Percentiles rank a stretch among this genome's conserved stretches.
phyloP scores from a whole-genome alignment of 1,139 yeast genomes.

The Kodamaea plutei region DNA sequence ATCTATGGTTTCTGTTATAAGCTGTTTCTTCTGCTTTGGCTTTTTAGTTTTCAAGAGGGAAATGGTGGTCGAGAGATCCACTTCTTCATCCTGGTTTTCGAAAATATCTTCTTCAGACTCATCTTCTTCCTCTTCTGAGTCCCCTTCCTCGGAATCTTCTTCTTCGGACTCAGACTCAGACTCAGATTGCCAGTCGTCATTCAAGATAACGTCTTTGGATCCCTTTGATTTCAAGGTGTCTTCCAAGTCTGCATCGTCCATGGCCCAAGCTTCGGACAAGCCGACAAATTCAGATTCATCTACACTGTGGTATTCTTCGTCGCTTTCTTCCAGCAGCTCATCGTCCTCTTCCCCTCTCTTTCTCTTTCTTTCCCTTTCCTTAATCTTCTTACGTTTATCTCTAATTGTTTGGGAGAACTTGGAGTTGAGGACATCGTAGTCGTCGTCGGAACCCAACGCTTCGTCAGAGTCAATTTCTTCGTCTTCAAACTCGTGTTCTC shows the following conservation, averaged over 20 bases:
- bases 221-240: slow-evolving; percentile 15
- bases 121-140: slow-evolving; percentile 16
- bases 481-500: slow-evolving; percentile 42
- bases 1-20: slow-evolving; percentile 49
- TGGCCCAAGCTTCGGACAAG: slow-evolving; percentile 84
- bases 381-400: slow-evolving; percentile 44
- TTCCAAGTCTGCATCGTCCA: slow-evolving; percentile 55
- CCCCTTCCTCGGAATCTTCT: slow-evolving; percentile 15
- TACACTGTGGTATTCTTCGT: slow-evolving; percentile 48
- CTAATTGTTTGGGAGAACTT: slow-evolving; percentile 66
- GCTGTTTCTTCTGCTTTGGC: slow-evolving; percentile 35
- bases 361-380: slow-evolving; percentile 22
- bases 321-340: slow-evolving; percentile 15
- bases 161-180: slow-evolving; percentile 15
- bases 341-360: slow-evolving; percentile 16
- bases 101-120: slow-evolving; percentile 19
- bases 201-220: slow-evolving; percentile 36
- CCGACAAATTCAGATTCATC: slow-evolving; percentile 76
- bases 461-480: slow-evolving; percentile 77
- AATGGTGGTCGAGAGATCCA: slow-evolving; percentile 35
- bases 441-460: slow-evolving; percentile 74
- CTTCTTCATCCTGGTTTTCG: slow-evolving; percentile 20
- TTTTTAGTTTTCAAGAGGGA: slow-evolving; percentile 28
- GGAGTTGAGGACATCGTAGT: slow-evolving; percentile 61
- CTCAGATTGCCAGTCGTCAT: slow-evolving; percentile 40